Evolutionary conservation across 2,329 filamentous ascomycete genomes (phyloP), one percentile per base, ranked within the genome.

Genomic region (Botrytis byssoidea): DNA sequence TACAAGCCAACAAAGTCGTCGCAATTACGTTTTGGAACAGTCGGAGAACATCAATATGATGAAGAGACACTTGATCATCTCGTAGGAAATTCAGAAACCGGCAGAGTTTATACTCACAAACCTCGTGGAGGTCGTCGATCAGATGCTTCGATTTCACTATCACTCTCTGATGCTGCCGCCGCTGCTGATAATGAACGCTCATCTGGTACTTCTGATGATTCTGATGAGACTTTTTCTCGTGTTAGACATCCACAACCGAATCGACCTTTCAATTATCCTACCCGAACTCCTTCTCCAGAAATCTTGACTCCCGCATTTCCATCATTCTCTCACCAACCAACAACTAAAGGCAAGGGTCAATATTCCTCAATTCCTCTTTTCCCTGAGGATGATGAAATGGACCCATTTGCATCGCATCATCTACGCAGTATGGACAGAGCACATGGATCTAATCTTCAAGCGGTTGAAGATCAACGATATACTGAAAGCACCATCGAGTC

Each of bases 1-100:
- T 83, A 83, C 66, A 79, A 82, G 73, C 81, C 81, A 64, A 77
- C 76, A 65, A 80, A 75, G 64, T 79, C 80, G 25, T 83, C 81
- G 10, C 79, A 81, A 32, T 74, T 82, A 59, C 79, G 81, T 25
- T 81, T 79, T 69, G 79, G 77, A 51, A 80, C 77, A 61, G 74
- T 78, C 74, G 78, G 78, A 29, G 77, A 74, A 16, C 71, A 72
- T 48, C 63, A 77, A 55, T 79, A 74, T 48, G 74, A 80, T 61
- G 76, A 78, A 65, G 75, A 79, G 60, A 79, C 79, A 35, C 73
- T 80, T 37, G 76, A 69, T 25, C 77, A 78, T 18, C 66, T 80
- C 9, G 78, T 80, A 71, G 79, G 79, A 2, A 75, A 74, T 32
- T 25, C 72, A 12, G 29, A 29, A 16, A 44, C 74, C 76, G 73